phyloP scores from a whole-genome alignment of 1,139 yeast species.

The Debaryomycetaceae sp. region DNA sequence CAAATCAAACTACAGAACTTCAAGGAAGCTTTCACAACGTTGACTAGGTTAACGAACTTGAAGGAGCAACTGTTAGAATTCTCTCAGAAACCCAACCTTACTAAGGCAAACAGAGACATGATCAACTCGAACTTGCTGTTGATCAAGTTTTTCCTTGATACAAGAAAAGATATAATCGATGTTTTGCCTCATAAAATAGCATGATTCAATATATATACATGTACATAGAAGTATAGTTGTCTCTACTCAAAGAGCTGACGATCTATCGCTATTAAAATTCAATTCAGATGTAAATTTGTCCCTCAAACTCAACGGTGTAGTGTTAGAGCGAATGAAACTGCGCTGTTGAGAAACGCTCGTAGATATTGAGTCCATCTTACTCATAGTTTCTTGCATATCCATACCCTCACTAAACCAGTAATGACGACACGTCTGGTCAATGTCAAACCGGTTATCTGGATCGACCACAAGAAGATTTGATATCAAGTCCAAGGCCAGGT shows the following conservation, averaged over 20 bases:
- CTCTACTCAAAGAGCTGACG: constrained; percentile 5
- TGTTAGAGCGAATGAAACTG: constrained; percentile 19
- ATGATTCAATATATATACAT: not conserved
- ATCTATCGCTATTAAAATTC: constrained; percentile 11
- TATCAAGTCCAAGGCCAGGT: constrained; percentile 62
- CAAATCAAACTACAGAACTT: constrained; percentile 25
- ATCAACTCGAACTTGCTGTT: constrained; percentile 23
- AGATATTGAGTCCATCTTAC: constrained; percentile 2
- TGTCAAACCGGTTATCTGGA: constrained; percentile 50
- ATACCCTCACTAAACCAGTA: constrained; percentile 47
- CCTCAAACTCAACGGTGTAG: constrained; percentile 33
- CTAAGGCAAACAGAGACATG: constrained; percentile 20
- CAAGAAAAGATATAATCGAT: constrained; percentile 24
- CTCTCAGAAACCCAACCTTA: constrained; percentile 14
- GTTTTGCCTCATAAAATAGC: constrained; percentile 3
- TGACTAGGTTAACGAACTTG: constrained; percentile 22
- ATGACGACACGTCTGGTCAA: constrained; percentile 51
- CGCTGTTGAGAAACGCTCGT: constrained; percentile 5
- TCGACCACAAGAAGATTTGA: constrained; percentile 58
- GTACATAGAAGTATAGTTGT: not conserved
- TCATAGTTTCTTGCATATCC: not conserved
- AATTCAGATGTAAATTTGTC: constrained; percentile 31
- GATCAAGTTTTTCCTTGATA: constrained; percentile 27
- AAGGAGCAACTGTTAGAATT: constrained; percentile 20
- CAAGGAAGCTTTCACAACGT: constrained; percentile 23